Conservation (phyloP, 1,139 yeast species). For the Yamadazyma sp. region DNA sequence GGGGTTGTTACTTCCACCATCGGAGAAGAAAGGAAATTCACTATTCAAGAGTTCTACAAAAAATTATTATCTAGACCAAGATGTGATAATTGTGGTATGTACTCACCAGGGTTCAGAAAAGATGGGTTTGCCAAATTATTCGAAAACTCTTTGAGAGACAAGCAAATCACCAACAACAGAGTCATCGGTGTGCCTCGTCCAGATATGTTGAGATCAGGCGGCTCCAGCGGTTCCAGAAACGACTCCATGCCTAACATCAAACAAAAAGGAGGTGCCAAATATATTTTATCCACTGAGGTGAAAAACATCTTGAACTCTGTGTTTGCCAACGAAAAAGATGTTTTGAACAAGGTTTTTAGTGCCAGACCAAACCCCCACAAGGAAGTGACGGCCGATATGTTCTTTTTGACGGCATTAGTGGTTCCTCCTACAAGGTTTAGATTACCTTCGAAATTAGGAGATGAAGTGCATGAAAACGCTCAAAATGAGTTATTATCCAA, state of each 20-base stretch:
- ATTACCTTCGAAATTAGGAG: constrained; percentile 95
- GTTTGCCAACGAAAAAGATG: constrained; percentile 67
- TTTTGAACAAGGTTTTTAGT: constrained; percentile 68
- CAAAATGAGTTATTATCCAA: constrained; percentile 87
- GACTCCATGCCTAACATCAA: constrained; percentile 42
- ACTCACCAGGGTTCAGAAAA: constrained; percentile 88
- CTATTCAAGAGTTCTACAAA: constrained; percentile 75
- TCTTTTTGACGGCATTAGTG: constrained; percentile 81
- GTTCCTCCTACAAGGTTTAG: constrained; percentile 98
- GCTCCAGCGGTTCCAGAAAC: constrained; percentile 11
- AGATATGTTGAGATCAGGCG: constrained; percentile 54
- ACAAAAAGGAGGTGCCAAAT: constrained; percentile 74
- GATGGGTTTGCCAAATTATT: constrained; percentile 94
- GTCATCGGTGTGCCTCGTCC: constrained; percentile 77
- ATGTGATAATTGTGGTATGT: constrained; percentile 96
- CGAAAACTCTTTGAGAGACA: constrained; percentile 80
- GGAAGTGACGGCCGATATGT: constrained; percentile 74
- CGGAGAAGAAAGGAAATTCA: constrained; percentile 78
- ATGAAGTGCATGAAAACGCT: constrained; percentile 90
- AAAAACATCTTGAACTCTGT: constrained; percentile 74
- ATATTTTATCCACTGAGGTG: constrained; percentile 83
- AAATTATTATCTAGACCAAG: constrained; percentile 72
- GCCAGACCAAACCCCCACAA: constrained; percentile 64
- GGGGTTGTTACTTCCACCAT: constrained; percentile 85
- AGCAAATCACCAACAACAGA: constrained; percentile 77